Conservation (phyloP, 148 eudicot species). For the Cornus suecica region DNA sequence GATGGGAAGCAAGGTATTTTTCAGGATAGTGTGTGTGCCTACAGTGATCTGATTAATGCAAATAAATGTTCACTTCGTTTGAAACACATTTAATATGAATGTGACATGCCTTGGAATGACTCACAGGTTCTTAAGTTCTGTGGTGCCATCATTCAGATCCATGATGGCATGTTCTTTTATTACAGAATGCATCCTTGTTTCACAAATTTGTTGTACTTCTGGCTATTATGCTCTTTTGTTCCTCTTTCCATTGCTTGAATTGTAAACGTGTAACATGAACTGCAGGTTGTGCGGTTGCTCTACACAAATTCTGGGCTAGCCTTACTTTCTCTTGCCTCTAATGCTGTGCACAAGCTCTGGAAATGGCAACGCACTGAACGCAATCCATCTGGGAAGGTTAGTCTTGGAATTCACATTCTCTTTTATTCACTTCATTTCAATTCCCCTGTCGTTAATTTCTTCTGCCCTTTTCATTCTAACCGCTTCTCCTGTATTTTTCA, state of each 20-base stretch:
- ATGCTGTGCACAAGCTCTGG: conserved; percentile 68
- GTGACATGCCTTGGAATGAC: not conserved
- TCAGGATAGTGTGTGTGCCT: not conserved
- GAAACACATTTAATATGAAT: not conserved
- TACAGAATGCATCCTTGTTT: not conserved
- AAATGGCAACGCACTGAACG: conserved; percentile 65
- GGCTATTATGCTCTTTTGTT: not conserved
- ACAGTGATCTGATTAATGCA: not conserved
- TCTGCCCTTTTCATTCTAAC: conserved; percentile 6
- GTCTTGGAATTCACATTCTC: not conserved
- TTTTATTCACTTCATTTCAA: conserved; percentile 1
- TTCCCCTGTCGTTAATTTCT: not conserved
- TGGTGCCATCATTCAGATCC: not conserved
- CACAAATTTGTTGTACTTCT: not conserved
- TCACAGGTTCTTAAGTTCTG: not conserved
- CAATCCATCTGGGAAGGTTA: conserved; percentile 46
- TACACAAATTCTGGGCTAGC: conserved; percentile 64
- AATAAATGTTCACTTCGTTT: not conserved
- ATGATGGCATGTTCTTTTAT: conserved; percentile 3
- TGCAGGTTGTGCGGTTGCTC: conserved; percentile 54
- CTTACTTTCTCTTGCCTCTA: conserved; percentile 53
- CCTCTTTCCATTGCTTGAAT: not conserved
- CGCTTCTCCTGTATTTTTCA: conserved; percentile 15
- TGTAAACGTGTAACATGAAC: not conserved
- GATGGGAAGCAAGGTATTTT: conserved; percentile 46